Base-by-base conservation (phyloP, 176 grass and related monocot species). In the Eragrostis nindensis region DNA sequence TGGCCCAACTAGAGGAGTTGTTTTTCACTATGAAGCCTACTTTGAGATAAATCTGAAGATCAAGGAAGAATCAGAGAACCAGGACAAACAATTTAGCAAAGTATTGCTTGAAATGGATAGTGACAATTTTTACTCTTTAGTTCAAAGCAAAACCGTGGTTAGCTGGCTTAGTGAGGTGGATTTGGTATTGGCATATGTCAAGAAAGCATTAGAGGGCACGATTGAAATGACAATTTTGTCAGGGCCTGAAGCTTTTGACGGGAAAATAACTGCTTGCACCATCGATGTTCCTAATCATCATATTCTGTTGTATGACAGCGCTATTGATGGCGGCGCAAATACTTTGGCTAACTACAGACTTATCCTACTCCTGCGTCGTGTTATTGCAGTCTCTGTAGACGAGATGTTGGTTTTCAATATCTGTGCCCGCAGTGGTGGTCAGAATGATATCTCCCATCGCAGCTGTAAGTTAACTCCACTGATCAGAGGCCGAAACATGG, bases 1-100 rank as follows among this genome's bases (percentile, higher is more conserved):
- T 32, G 81, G 61, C 36, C 70, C 71, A 83, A 83, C 17, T 56
- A 75, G 71, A 67, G 81, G 81, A 42, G 6, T 75, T 24, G 45
- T 45, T 66, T 75, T 45, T 48, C 3, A 11, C 17, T 13, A 22
- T 67, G 71, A 29, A 45, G 39, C 62, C 25, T 75, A 45, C 55
- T 75, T 67, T 75, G 81, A 83, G 62, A 56, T 75, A 67, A 66
- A 75, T 75, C 48, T 75, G 25, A 68, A 56, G 61, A 44, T 83
- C 17, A 83, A 55, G 50, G 38, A 75, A 64, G 61, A 75, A 7
- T 21, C 8, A 44, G 47, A 56, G 6, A 54, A 10, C 7, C 15
- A 26, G 2, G 61, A 75, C 38, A n/a, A 46, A 25, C 43, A 83
- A 75, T 83, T 83, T 74, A 44, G 71, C 39, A 75, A 83, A 75